Conservation (phyloP, 495 filamentous ascomycete genomes). For the Penicillium odoratum region DNA sequence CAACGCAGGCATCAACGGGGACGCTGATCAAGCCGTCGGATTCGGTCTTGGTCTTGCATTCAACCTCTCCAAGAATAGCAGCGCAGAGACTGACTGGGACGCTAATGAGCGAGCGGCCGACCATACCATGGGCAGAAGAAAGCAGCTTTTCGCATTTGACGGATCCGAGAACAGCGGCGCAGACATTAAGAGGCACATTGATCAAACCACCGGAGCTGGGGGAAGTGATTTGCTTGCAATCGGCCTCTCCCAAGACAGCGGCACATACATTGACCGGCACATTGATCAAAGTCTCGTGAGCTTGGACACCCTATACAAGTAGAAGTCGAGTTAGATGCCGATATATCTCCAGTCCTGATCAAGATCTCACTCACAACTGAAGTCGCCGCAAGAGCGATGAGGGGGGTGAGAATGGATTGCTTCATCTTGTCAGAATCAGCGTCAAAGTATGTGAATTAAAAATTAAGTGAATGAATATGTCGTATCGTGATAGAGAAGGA, state of each 20-base stretch:
- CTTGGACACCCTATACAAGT: conserved; percentile 17
- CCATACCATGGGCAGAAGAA: neutral
- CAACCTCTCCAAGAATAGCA: conserved; percentile 26
- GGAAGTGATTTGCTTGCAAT: conserved; percentile 25
- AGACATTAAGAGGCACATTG: conserved; percentile 30
- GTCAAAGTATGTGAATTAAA: conserved; percentile 18
- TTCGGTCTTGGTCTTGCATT: conserved; percentile 25
- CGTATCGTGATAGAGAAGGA: conserved; percentile 17
- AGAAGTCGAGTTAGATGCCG: conserved; percentile 2
- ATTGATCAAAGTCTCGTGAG: conserved; percentile 27
- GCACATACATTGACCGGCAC: conserved; percentile 33
- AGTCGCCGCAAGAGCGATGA: conserved; percentile 29
- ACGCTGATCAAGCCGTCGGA: conserved; percentile 29
- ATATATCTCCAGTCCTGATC: neutral
- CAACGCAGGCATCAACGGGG: conserved; percentile 28
- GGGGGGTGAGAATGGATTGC: conserved; percentile 29
- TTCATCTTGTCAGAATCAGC: conserved; percentile 29
- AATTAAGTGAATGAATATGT: conserved; percentile 6
- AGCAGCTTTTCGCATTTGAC: conserved; percentile 33
- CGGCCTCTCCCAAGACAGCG: conserved; percentile 26
- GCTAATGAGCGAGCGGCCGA: conserved; percentile 26
- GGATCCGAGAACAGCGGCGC: conserved; percentile 27
- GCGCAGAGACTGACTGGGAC: conserved; percentile 29
- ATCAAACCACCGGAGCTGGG: conserved; percentile 21
- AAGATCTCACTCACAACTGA: conserved; percentile 12